Conservation (phyloP, 805 yeast species). For the Nakazawaea laoshanensis region DNA sequence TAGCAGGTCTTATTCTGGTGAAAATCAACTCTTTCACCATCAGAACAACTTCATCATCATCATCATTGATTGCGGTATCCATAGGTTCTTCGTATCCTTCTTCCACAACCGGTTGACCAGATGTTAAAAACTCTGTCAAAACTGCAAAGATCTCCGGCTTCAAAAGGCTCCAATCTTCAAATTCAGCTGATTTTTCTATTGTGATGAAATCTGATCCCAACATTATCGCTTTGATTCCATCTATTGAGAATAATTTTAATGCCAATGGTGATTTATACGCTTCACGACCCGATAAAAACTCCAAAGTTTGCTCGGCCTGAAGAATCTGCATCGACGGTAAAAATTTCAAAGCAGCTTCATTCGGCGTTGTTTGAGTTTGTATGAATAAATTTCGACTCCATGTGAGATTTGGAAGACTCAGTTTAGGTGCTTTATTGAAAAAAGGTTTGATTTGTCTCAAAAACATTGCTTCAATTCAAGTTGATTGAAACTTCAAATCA, state of each 20-base stretch:
- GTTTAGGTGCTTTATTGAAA: constrained; percentile 24
- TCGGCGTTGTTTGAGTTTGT: constrained; percentile 81
- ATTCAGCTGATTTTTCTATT: constrained; percentile 44
- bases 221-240: constrained; percentile 70
- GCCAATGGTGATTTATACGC: constrained; percentile 74
- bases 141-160: constrained; percentile 62
- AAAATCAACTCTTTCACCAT: constrained; percentile 90
- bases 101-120: constrained; percentile 48
- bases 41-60: constrained; percentile 71
- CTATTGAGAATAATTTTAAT: constrained; percentile 61
- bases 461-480: no score
- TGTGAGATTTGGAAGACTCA: neutral
- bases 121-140: constrained; percentile 44
- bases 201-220: constrained; percentile 82
- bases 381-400: constrained; percentile 47
- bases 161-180: constrained; percentile 47
- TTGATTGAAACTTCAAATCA: no score
- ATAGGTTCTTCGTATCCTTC: constrained; percentile 23
- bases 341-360: constrained; percentile 79
- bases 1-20: constrained; percentile 94
- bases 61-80: constrained; percentile 36
- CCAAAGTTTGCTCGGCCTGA: constrained; percentile 58
- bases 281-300: constrained; percentile 67
- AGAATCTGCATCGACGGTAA: constrained; percentile 67
- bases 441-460: neutral